These are phyloP conservation scores for Hansfordia pulvinata DNA, from an alignment of 2,329 filamentous ascomycete species.

Conservation along the genomic window DNA sequence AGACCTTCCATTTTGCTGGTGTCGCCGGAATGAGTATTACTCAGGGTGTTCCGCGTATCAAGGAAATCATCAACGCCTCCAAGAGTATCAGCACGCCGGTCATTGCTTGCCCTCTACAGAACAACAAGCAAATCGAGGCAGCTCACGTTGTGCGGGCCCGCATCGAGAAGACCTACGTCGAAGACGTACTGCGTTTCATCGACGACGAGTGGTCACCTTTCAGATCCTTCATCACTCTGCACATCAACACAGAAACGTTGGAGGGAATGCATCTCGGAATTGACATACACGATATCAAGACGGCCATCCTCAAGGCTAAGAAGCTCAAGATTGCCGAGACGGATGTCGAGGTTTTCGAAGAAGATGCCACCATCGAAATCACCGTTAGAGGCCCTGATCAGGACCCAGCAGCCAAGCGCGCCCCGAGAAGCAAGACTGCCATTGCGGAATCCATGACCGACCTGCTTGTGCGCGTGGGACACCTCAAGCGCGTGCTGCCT, in stretches of 20 bases:
- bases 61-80: conserved; percentile 99
- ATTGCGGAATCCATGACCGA: conserved; percentile 42
- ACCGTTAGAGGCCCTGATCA: conserved; percentile 46
- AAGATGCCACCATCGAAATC: conserved; percentile 53
- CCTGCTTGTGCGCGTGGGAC: conserved; percentile 67
- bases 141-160: conserved; percentile 86
- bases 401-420: conserved; percentile 30
- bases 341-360: conserved; percentile 47
- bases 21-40: conserved; percentile 99
- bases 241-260: conserved; percentile 69
- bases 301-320: conserved; percentile 66
- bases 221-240: conserved; percentile 64
- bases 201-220: conserved; percentile 80
- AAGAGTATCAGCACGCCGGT: conserved; percentile 89
- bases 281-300: conserved; percentile 55
- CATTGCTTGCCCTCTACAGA: conserved; percentile 74
- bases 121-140: conserved; percentile 58
- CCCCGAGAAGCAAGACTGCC: conserved; percentile 29
- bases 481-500: conserved; percentile 71
- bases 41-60: conserved; percentile 97
- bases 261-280: conserved; percentile 73
- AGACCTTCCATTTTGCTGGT: conserved; percentile 99
- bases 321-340: conserved; percentile 63
- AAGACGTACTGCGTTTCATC: conserved; percentile 66
- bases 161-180: conserved; percentile 88